Conservation (phyloP, 768 basidiomycete species). For the Trametopsis cervina region DNA sequence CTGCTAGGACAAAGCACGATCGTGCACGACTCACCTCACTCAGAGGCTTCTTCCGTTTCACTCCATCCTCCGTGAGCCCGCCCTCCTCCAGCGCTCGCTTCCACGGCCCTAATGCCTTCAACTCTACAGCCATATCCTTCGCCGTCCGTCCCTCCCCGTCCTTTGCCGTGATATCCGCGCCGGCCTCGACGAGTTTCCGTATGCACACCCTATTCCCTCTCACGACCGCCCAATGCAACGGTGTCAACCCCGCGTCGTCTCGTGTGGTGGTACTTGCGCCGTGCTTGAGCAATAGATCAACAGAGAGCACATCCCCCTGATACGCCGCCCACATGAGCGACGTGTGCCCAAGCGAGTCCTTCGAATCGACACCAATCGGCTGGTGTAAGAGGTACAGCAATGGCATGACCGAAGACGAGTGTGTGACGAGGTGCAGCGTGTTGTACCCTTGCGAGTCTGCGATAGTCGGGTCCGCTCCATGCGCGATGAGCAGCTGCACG, state of each 20-base stretch:
- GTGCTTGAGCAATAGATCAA: slow-evolving; percentile 83
- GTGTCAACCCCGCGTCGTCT: slow-evolving; percentile 80
- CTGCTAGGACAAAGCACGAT: neutral
- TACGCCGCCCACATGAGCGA: slow-evolving; percentile 99
- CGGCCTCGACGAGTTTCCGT: slow-evolving; percentile 76
- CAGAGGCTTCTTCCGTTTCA: slow-evolving; percentile 57
- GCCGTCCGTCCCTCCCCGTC: slow-evolving; percentile 84
- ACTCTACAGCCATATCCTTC: slow-evolving; percentile 89
- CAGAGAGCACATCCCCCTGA: slow-evolving; percentile 94
- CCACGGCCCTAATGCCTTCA: slow-evolving; percentile 89
- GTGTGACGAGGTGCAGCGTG: slow-evolving; percentile 89
- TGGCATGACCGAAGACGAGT: slow-evolving; percentile 93
- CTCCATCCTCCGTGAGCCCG: slow-evolving; percentile 71
- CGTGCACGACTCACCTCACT: slow-evolving; percentile 47
- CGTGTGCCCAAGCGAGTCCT: slow-evolving; percentile 90
- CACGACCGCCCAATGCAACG: slow-evolving; percentile 97
- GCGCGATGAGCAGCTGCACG: slow-evolving; percentile 83
- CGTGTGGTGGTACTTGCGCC: slow-evolving; percentile 72
- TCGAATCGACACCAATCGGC: slow-evolving; percentile 85
- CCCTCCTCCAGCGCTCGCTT: slow-evolving; percentile 85
- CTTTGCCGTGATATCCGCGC: slow-evolving; percentile 73
- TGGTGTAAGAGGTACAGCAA: slow-evolving; percentile 88
- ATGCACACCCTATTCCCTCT: slow-evolving; percentile 89
- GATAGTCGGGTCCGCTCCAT: slow-evolving; percentile 91
- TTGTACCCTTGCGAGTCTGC: slow-evolving; percentile 95